phyloP scores from a whole-genome alignment of 805 yeast genomes.

The Suhomyces vadensis region DNA sequence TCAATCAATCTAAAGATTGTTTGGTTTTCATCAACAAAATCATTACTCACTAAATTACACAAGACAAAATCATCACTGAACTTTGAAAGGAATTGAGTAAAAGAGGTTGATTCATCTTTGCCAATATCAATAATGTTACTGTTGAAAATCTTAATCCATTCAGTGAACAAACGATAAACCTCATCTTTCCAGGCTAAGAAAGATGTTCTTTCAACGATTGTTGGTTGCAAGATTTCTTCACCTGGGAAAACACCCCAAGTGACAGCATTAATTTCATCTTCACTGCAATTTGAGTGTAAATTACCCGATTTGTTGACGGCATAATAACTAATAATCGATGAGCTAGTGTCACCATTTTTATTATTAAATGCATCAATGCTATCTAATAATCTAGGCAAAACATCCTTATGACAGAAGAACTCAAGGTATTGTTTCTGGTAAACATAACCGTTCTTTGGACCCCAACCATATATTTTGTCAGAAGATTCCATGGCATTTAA shows the following conservation, averaged over 20 bases:
- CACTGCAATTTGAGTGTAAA: constrained; percentile 66
- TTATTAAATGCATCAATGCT: constrained; percentile 49
- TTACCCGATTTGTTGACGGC: constrained; percentile 63
- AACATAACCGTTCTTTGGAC: constrained; percentile 88
- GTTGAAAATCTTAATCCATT: constrained; percentile 66
- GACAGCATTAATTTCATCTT: constrained; percentile 86
- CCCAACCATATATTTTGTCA: constrained; percentile 86
- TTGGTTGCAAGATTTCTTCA: constrained; percentile 90
- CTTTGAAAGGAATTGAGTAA: constrained; percentile 44
- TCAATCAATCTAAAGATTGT: constrained; percentile 58
- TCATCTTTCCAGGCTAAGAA: constrained; percentile 98
- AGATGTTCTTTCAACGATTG: constrained; percentile 88
- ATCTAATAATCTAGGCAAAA: constrained; percentile 36
- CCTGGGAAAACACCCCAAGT: constrained; percentile 99
- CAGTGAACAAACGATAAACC: constrained; percentile 76
- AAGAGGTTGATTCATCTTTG: constrained; percentile 28
- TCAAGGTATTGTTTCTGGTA: constrained; percentile 94
- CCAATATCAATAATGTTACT: constrained; percentile 32
- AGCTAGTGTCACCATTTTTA: constrained; percentile 37
- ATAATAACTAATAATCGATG: constrained; percentile 66
- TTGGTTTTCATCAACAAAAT: constrained; percentile 56
- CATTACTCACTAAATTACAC: constrained; percentile 89
- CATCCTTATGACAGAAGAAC: constrained; percentile 66
- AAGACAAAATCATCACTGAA: constrained; percentile 65
- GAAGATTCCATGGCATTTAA: constrained; percentile 75